Evolutionary conservation across 345 rosid species (phyloP).

Genomic region (Acer negundo): DNA sequence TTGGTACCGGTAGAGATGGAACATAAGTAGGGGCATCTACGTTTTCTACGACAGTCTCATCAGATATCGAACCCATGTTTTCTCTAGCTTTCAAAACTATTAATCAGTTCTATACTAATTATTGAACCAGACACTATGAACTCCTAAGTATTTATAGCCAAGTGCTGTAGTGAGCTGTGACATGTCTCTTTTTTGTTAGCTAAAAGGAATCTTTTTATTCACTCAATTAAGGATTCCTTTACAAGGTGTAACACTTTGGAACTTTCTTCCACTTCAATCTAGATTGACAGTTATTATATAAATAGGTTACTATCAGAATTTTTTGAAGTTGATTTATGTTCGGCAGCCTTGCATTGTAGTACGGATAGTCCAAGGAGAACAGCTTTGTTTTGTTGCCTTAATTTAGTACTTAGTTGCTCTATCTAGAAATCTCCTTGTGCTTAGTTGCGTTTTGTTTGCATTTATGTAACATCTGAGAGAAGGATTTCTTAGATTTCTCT

Average conservation of each 20-base stretch:
- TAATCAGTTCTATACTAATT: background rate
- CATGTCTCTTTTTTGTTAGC: background rate
- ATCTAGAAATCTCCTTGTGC: background rate
- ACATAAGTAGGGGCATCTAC: constrained; percentile 21
- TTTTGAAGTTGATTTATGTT: background rate
- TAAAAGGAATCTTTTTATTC: background rate
- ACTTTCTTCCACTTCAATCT: background rate
- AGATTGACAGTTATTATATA: background rate
- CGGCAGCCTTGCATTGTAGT: background rate
- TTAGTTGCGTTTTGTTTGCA: background rate
- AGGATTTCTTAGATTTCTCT: background rate
- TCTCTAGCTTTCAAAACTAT: background rate
- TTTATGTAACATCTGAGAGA: background rate
- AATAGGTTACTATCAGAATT: background rate
- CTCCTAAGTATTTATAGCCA: background rate
- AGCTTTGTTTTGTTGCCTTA: constrained; percentile 1
- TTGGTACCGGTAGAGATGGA: constrained; percentile 33
- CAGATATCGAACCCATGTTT: constrained; percentile 14
- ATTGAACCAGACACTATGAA: too few species aligned
- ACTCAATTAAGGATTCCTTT: constrained; percentile 10
- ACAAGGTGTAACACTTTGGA: background rate
- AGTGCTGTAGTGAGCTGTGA: background rate
- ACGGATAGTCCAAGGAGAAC: background rate
- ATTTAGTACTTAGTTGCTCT: background rate
- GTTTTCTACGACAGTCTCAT: constrained; percentile 1